Percentiles rank a stretch among this genome's conserved stretches.
These are phyloP conservation scores for Fusarium sp. DNA, from an alignment of 2,329 filamentous ascomycete species.

Conservation along the genomic window DNA sequence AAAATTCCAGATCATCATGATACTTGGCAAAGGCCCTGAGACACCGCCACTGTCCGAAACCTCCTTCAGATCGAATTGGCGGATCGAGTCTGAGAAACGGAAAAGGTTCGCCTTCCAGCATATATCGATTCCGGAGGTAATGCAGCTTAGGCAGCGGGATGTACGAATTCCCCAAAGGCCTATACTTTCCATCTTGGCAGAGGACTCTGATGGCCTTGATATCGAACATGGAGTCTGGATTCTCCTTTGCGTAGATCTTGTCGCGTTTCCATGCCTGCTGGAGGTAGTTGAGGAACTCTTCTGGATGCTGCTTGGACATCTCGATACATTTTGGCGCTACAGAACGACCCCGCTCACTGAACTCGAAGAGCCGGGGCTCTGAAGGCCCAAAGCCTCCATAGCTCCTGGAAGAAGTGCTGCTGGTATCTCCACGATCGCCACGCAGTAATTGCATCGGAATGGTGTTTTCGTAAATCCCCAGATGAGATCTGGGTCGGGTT, in stretches of 20 bases:
- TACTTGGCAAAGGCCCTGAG: slow-evolving; percentile 38
- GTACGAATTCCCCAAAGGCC: slow-evolving; percentile 39
- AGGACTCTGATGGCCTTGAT: slow-evolving; percentile 38
- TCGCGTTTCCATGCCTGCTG: slow-evolving; percentile 43
- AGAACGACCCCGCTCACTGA: slow-evolving; percentile 41
- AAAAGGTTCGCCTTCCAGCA: slow-evolving; percentile 44
- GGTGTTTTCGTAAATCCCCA: slow-evolving; percentile 40
- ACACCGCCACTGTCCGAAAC: slow-evolving; percentile 40
- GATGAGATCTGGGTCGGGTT: slow-evolving; percentile 33
- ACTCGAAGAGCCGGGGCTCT: slow-evolving; percentile 45
- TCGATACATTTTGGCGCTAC: slow-evolving; percentile 41
- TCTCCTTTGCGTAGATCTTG: slow-evolving; percentile 43
- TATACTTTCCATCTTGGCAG: slow-evolving; percentile 38
- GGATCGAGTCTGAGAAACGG: slow-evolving; percentile 42
- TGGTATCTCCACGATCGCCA: slow-evolving; percentile 45
- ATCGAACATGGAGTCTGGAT: slow-evolving; percentile 41
- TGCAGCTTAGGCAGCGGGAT: slow-evolving; percentile 45
- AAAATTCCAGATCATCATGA: slow-evolving; percentile 42
- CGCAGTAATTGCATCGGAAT: slow-evolving; percentile 45
- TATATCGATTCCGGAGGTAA: slow-evolving; percentile 44
- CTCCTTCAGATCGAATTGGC: slow-evolving; percentile 35
- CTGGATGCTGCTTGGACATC: slow-evolving; percentile 40
- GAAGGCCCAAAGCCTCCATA: slow-evolving; percentile 41
- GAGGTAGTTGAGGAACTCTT: slow-evolving; percentile 42
- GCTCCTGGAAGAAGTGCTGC: slow-evolving; percentile 42